phyloP scores from a whole-genome alignment of 2,329 filamentous ascomycete species.

The Sporothrix schenckii region DNA sequence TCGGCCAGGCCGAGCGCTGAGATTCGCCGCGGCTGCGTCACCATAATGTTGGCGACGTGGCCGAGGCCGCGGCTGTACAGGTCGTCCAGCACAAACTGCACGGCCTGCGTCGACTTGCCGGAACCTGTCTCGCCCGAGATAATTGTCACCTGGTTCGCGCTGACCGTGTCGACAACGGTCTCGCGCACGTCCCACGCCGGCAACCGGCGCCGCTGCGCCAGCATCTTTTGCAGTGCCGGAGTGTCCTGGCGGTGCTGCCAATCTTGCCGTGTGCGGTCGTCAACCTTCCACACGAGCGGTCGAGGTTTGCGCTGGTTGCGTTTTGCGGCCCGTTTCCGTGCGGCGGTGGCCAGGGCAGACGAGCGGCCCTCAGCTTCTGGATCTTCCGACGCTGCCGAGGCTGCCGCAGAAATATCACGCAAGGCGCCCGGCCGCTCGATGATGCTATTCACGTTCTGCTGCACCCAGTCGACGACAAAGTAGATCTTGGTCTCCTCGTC shows the following conservation, averaged over 20 bases:
- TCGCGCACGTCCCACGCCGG: conserved; percentile 87
- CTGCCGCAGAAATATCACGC: conserved; percentile 79
- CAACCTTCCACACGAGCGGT: conserved; percentile 66
- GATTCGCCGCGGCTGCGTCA: conserved; percentile 92
- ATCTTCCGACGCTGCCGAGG: conserved; percentile 66
- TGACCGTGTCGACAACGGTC: conserved; percentile 74
- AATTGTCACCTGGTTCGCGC: conserved; percentile 83
- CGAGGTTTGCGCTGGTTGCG: conserved; percentile 53
- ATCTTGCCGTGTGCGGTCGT: conserved; percentile 62
- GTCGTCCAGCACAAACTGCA: conserved; percentile 94
- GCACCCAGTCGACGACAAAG: conserved; percentile 87
- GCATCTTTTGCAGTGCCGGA: conserved; percentile 72
- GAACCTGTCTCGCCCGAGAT: conserved; percentile 97
- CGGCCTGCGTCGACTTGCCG: conserved; percentile 94
- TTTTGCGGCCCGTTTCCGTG: conserved; percentile 35
- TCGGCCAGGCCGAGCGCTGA: conserved; percentile 93
- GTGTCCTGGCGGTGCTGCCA: conserved; percentile 71
- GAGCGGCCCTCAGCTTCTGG: conserved; percentile 42
- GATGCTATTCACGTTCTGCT: conserved; percentile 79
- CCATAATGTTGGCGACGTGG: conserved; percentile 81
- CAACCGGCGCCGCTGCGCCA: conserved; percentile 69
- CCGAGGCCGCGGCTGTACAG: conserved; percentile 77
- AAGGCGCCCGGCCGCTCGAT: conserved; percentile 83
- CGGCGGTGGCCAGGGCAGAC: conserved; percentile 33
- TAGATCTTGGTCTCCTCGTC: conserved; percentile 90